These are phyloP conservation scores for Auricularia sp. DNA, from an alignment of 768 basidiomycete species.

Conservation along the genomic window DNA sequence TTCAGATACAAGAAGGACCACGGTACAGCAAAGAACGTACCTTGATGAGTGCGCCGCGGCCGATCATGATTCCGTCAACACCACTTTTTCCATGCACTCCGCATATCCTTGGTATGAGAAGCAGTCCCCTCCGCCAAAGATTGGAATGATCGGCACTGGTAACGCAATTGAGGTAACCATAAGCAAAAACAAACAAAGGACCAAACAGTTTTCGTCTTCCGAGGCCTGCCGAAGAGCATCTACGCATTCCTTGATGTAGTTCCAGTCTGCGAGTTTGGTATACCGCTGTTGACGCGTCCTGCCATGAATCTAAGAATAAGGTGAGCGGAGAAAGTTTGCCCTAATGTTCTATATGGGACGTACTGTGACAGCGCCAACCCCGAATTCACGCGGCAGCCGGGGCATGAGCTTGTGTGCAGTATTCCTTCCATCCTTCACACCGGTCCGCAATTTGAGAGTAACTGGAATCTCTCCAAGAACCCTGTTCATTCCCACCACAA, in stretches of 20 bases:
- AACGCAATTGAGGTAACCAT: conserved; percentile 1
- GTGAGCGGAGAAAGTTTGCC: conserved; percentile 7
- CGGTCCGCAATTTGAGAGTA: conserved; percentile 85
- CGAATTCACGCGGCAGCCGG: conserved; percentile 47
- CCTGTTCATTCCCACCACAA: conserved; percentile 82
- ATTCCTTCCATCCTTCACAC: conserved; percentile 81
- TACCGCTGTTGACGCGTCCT: conserved; percentile 93
- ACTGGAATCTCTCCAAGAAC: conserved; percentile 87
- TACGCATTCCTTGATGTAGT: conserved; percentile 82
- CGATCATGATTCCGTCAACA: conserved; percentile 94
- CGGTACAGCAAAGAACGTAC: conserved; percentile 20
- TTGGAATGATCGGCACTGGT: conserved; percentile 74
- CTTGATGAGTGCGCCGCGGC: conserved; percentile 90
- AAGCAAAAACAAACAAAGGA: conserved; percentile 16
- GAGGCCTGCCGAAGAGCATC: conserved; percentile 63
- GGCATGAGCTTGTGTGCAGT: conserved; percentile 88
- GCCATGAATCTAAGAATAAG: conserved; percentile 68
- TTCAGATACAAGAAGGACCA: background rate
- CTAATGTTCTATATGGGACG: conserved; percentile 30
- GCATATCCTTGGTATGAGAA: conserved; percentile 83
- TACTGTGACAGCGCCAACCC: conserved; percentile 44
- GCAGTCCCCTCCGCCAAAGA: conserved; percentile 94
- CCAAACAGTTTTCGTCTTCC: conserved; percentile 54
- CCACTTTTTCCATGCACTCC: conserved; percentile 65
- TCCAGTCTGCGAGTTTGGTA: conserved; percentile 86